Percentiles rank a stretch among this genome's conserved stretches.
phyloP scores from a whole-genome alignment of 768 basidiomycete genomes.

The Naganishia friedmannii region DNA sequence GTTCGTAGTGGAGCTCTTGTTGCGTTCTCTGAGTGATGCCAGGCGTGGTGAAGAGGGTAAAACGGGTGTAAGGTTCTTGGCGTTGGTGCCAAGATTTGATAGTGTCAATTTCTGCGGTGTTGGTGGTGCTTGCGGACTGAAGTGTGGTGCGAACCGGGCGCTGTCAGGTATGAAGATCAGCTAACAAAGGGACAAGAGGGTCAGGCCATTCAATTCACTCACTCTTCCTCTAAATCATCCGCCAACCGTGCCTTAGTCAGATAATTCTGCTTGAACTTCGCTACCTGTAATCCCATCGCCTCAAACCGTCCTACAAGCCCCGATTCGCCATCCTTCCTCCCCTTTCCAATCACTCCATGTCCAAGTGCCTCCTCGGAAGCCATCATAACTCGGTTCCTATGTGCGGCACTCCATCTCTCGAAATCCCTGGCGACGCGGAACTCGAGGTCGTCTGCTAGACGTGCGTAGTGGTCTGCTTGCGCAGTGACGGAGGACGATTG shows the following conservation, averaged over 20 bases:
- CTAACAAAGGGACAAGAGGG: not conserved
- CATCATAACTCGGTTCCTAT: constrained; percentile 67
- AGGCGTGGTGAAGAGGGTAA: constrained; percentile 15
- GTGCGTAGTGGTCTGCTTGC: constrained; percentile 53
- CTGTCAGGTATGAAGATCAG: constrained; percentile 53
- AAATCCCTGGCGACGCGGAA: constrained; percentile 77
- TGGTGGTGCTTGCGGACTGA: constrained; percentile 45
- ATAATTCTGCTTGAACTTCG: constrained; percentile 64
- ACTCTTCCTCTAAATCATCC: constrained; percentile 94
- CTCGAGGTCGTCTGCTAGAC: constrained; percentile 77
- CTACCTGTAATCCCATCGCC: constrained; percentile 38
- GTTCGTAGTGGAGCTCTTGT: not conserved
- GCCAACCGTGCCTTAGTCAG: constrained; percentile 73
- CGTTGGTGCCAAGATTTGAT: not conserved
- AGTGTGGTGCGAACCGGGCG: constrained; percentile 79
- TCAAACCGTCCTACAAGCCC: constrained; percentile 61
- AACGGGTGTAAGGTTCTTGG: constrained; percentile 24
- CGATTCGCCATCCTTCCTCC: constrained; percentile 58
- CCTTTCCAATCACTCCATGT: constrained; percentile 59
- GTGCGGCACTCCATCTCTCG: constrained; percentile 69
- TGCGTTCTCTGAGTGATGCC: constrained; percentile 4
- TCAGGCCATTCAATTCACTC: constrained; percentile 48
- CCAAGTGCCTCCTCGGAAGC: constrained; percentile 63
- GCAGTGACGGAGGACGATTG: constrained; percentile 14
- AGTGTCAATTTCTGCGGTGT: not conserved